Percentiles rank a stretch among this genome's conserved stretches.
phyloP scores from a whole-genome alignment of 352 stramenopile genomes.

The Phytopythium chamaehyphon region DNA sequence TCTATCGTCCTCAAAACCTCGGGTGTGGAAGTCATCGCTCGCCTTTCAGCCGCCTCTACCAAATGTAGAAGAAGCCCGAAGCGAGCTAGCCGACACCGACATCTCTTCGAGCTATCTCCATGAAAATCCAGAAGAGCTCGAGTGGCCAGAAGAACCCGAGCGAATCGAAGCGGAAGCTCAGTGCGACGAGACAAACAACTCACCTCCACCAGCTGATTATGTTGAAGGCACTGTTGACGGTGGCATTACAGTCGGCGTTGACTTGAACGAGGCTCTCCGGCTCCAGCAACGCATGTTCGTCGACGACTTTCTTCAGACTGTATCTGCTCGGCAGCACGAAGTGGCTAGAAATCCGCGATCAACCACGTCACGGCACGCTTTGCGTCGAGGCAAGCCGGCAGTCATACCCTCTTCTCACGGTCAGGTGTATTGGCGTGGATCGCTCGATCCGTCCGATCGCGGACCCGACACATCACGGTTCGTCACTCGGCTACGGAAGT shows the following conservation, averaged over 20 bases:
- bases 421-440: not conserved
- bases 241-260: not conserved
- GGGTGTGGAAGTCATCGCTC: constrained; percentile 21
- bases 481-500: constrained; percentile 6
- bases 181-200: not conserved
- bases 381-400: not conserved
- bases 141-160: not conserved
- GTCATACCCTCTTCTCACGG: not conserved
- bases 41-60: constrained; percentile 12
- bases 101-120: no score
- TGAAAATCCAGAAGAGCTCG: not conserved
- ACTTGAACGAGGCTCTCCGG: constrained; percentile 24
- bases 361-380: not conserved
- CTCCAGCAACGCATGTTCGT: constrained; percentile 53
- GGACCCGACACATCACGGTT: constrained; percentile 10
- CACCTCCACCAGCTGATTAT: not conserved
- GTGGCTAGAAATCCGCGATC: no score
- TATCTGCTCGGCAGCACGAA: constrained; percentile 28
- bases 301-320: constrained; percentile 45
- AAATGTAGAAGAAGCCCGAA: constrained; percentile 5
- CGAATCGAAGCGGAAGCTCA: constrained; percentile 15
- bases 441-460: not conserved
- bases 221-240: not conserved
- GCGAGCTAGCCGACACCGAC: constrained; percentile 10
- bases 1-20: constrained; percentile 7